Conservation (phyloP, 164 flowering plant species). For the Vitis amurensis region DNA sequence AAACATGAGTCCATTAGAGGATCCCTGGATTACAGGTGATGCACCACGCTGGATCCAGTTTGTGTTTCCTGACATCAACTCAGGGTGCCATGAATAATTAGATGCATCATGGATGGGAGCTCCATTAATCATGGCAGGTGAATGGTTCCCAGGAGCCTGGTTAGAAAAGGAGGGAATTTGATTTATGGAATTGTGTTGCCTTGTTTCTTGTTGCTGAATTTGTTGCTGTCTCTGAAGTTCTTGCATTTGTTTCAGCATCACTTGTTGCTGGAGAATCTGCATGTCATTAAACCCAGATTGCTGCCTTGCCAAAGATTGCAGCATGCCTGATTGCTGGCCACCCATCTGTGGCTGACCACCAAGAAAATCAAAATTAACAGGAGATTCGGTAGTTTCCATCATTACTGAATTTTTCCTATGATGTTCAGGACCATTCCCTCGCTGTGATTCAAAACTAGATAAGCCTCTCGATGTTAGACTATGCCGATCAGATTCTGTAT, state of each 20-base stretch:
- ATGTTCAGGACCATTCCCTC: constrained; percentile 46
- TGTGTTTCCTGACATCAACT: constrained; percentile 28
- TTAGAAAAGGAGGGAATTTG: constrained; percentile 28
- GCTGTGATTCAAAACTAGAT: constrained; percentile 36
- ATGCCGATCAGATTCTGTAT: constrained; percentile 35
- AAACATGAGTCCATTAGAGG: constrained; percentile 28
- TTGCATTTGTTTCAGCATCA: constrained; percentile 49
- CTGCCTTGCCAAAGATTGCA: constrained; percentile 48
- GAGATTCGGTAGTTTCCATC: constrained; percentile 38
- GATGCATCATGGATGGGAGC: constrained; percentile 41
- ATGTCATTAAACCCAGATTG: constrained; percentile 46
- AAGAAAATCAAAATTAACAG: constrained; percentile 48
- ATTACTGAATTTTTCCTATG: constrained; percentile 27
- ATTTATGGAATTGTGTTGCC: constrained; percentile 32
- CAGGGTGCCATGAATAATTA: constrained; percentile 37
- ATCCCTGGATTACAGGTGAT: constrained; percentile 33
- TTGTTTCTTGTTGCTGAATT: constrained; percentile 37
- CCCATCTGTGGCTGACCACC: constrained; percentile 51
- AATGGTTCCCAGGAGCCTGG: constrained; percentile 27
- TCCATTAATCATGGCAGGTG: constrained; percentile 29
- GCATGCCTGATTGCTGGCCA: constrained; percentile 37
- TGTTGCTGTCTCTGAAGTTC: constrained; percentile 60
- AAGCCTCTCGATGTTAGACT: constrained; percentile 38
- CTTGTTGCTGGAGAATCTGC: constrained; percentile 53
- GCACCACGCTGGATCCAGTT: constrained; percentile 33